Conservation (phyloP, 83 land plant species). For the Picea abies region DNA sequence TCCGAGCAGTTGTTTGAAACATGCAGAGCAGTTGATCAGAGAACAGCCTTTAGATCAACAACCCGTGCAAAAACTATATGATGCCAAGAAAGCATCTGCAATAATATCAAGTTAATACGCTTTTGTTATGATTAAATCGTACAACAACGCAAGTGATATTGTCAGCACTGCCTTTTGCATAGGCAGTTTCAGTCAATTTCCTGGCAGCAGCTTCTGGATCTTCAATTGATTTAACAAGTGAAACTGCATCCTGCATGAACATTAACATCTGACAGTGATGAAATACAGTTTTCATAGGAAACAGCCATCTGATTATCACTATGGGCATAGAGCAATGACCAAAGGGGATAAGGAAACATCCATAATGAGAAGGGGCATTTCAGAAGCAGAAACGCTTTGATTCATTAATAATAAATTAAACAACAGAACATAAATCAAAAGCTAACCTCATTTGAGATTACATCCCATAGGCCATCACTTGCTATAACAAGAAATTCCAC, state of each 20-base stretch:
- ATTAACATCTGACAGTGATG: too few relatives aligned
- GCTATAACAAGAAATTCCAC: too few relatives aligned
- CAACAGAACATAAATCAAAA: neutral
- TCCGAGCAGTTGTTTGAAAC: too few relatives aligned
- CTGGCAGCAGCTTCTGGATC: conserved; percentile 68
- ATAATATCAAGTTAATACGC: conserved; percentile 4
- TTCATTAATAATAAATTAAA: neutral
- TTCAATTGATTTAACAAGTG: conserved; percentile 37
- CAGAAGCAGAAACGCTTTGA: neutral
- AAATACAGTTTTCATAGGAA: too few relatives aligned
- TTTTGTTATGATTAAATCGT: conserved; percentile 30
- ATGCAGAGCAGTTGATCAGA: neutral
- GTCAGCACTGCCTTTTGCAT: conserved; percentile 58
- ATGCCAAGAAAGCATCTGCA: neutral
- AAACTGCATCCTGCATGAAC: conserved; percentile 60
- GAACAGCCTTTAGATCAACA: neutral
- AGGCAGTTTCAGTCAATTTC: conserved; percentile 58
- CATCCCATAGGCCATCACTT: too few relatives aligned
- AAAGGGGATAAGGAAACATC: neutral
- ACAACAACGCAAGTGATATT: conserved; percentile 76
- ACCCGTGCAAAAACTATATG: neutral
- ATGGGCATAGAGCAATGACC: too few relatives aligned
- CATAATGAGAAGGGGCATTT: neutral
- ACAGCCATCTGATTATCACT: too few relatives aligned
- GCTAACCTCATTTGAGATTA: too few relatives aligned